A percentile compares a stretch with the other conserved stretches of the same genome.
Conservation (phyloP, 768 basidiomycete genomes). For the Psilocybe cyanescens region DNA sequence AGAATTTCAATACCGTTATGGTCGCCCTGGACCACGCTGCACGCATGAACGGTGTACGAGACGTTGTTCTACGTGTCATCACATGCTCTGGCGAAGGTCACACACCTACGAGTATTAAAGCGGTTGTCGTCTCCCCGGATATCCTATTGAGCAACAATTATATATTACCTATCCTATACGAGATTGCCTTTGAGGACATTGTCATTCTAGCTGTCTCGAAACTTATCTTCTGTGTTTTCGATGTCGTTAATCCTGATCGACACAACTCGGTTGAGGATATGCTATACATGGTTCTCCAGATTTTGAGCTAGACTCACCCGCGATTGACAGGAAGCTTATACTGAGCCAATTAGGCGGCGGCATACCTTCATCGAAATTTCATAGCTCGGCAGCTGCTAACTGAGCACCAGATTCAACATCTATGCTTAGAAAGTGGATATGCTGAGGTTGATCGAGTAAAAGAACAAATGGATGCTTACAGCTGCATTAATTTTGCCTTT, state of each 20-base stretch:
- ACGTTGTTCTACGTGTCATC: conserved; percentile 7
- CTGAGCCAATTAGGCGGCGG: neutral
- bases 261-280: conserved; percentile 10
- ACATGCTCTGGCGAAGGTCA: neutral
- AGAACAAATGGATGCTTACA: too few species aligned
- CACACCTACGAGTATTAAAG: neutral
- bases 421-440: too few species aligned
- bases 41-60: neutral
- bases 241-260: neutral
- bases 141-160: conserved; percentile 6
- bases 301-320: conserved; percentile 4
- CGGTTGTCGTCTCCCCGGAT: neutral
- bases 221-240: neutral
- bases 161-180: conserved; percentile 4
- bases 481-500: neutral
- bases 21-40: neutral
- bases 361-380: conserved; percentile 3
- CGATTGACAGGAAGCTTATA: neutral
- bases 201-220: neutral
- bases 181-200: conserved; percentile 7
- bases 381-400: neutral
- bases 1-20: neutral
- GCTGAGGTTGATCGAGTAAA: too few species aligned
- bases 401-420: too few species aligned
- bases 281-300: conserved; percentile 11